Base-by-base conservation (phyloP, 768 basidiomycete species). In the Boletellus ananiceps region DNA sequence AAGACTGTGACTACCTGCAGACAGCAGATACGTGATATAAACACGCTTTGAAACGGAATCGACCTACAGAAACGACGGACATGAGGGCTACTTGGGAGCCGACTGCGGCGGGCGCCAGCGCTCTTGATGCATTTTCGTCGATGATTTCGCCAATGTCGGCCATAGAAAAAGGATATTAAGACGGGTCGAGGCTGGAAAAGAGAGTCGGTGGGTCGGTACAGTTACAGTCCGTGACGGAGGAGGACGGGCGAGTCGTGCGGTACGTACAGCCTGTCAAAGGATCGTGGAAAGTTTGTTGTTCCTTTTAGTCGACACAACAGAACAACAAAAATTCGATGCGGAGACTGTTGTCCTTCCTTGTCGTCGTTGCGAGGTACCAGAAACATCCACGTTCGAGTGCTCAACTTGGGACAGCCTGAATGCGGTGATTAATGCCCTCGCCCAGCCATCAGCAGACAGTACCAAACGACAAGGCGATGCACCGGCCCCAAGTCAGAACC, bases 51-150 rank as follows among this genome's bases (percentile, higher is more conserved):
- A 13, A 35, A 29, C 4, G 16, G 38, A n/a, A 16, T 34, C 31
- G 15, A 74, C 84, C 52, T 67, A 89, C 88, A 44, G 88, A 89
- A 49, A 90, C 53, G 48, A 79, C 67, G 55, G 74, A 74, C 88
- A 90, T 90, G 37, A 89, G 73, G 36, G 74, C 75, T 38, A 87
- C 81, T 66, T 91, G 88, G n/a, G 81, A 81, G 53, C 77, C 84
- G 25, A 91, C 88, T 47, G 88, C 87, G 50, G 77, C 76, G 69
- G 88, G 88, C 76, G 81, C 82, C 78, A 86, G 82, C 76, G 83
- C 76, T 78, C 86, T 72, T 47, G 71, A 58, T 44, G 55, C 18
- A 12, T 68, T 71, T 40, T 60, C 52, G 50, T 66, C 49, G 57
- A 73, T 65, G 47, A 75, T 62, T 33, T 60, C 35, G 19, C 59